These are phyloP conservation scores for Pleodorina starrii DNA, from an alignment of 139 green algal species.

Conservation along the genomic window DNA sequence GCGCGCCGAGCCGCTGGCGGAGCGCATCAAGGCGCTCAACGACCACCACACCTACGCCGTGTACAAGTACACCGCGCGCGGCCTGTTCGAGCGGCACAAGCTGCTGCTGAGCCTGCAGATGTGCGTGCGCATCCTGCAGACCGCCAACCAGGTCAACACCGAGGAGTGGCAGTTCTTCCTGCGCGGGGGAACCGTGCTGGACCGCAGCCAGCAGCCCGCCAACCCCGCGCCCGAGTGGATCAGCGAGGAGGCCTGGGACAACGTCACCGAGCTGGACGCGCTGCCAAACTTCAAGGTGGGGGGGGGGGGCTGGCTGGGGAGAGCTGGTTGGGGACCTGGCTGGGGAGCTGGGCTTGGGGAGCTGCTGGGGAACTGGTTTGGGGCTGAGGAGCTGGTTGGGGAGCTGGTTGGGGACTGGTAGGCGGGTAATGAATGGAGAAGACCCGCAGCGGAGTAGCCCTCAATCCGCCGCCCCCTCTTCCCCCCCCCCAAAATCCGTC, in stretches of 20 bases:
- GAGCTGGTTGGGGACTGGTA: too few relatives aligned
- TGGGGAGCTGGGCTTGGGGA: too few relatives aligned
- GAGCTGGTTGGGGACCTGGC: too few relatives aligned
- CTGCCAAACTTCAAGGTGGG: slow-evolving; percentile 82
- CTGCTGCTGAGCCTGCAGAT: slow-evolving; percentile 93
- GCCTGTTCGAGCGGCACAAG: slow-evolving; percentile 92
- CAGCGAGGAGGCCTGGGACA: slow-evolving; percentile 85
- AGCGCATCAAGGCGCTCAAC: slow-evolving; percentile 88
- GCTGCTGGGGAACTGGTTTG: too few relatives aligned
- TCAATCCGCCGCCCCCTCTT: too few relatives aligned
- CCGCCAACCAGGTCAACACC: slow-evolving; percentile 74
- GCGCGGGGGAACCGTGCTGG: slow-evolving; percentile 81
- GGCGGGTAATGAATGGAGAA: too few relatives aligned
- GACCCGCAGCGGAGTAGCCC: too few relatives aligned
- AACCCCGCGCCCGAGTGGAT: slow-evolving; percentile 84
- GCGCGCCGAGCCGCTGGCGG: slow-evolving; percentile 67
- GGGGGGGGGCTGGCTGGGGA: too few relatives aligned
- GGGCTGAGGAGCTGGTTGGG: too few relatives aligned
- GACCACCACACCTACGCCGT: slow-evolving; percentile 91
- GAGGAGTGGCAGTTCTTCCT: slow-evolving; percentile 92
- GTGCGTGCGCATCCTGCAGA: slow-evolving; percentile 80
- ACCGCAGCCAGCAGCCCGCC: slow-evolving; percentile 71
- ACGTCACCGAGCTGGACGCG: slow-evolving; percentile 83
- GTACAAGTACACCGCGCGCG: slow-evolving; percentile 88
- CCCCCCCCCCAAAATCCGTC: too few relatives aligned